A percentile compares a stretch with the other conserved stretches of the same genome.
Conservation (phyloP, 371 early-diverging fungal genomes). For the Blastocladiella emersonii region DNA sequence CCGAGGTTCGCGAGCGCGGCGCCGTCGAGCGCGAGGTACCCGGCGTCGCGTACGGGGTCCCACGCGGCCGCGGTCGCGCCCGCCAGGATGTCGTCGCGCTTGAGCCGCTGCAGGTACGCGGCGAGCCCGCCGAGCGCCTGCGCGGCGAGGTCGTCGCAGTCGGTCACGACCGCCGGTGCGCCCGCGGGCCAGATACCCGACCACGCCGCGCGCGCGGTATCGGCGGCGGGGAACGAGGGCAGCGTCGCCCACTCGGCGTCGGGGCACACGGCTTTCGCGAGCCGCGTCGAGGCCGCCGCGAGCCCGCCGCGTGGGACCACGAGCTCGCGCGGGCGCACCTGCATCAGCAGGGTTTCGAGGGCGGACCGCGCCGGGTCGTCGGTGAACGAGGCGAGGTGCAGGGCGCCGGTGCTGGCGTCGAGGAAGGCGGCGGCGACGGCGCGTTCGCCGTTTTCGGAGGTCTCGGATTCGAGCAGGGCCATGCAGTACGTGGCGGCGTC, state of each 20-base stretch:
- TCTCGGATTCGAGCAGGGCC: slow-evolving; percentile 55
- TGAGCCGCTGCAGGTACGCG: slow-evolving; percentile 53
- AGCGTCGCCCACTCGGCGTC: slow-evolving; percentile 54
- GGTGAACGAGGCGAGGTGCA: slow-evolving; percentile 58
- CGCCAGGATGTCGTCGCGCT: slow-evolving; percentile 69
- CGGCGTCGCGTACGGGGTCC: slow-evolving; percentile 50
- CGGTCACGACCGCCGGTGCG: no score
- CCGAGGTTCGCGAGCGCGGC: slow-evolving; percentile 89
- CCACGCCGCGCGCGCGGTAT: no score
- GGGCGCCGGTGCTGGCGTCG: slow-evolving; percentile 88
- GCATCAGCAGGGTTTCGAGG: slow-evolving; percentile 84
- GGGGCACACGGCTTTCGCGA: slow-evolving; percentile 52
- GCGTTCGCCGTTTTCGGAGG: background rate
- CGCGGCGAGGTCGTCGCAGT: background rate
- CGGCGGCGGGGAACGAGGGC: slow-evolving; percentile 8
- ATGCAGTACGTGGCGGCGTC: slow-evolving; percentile 87
- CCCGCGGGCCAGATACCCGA: no score
- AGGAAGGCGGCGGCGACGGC: slow-evolving; percentile 78
- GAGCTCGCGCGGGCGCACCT: slow-evolving; percentile 78
- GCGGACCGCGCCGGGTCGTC: slow-evolving; percentile 77
- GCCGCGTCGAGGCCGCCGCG: slow-evolving; percentile 43
- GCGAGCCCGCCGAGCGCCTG: slow-evolving; percentile 25
- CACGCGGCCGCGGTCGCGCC: slow-evolving; percentile 60
- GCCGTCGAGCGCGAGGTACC: slow-evolving; percentile 78
- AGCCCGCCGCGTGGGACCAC: slow-evolving; percentile 65